phyloP scores from a whole-genome alignment of 441 rosid genomes.

The Syzygium malaccense region DNA sequence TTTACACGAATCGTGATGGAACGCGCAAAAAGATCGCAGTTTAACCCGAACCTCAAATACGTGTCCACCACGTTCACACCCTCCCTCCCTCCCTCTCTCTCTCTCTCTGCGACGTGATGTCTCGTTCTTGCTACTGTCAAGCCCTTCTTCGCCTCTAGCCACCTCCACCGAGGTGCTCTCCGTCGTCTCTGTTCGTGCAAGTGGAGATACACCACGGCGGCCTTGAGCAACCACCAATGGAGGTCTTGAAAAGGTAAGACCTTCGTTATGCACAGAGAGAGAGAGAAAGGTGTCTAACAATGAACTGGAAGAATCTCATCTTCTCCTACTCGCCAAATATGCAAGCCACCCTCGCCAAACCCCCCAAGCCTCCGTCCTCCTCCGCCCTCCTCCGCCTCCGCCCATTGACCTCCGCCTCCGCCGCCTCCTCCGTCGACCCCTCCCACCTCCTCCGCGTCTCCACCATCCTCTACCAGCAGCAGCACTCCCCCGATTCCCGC shows the following conservation, averaged over 20 bases:
- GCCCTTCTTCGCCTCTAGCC: neutral
- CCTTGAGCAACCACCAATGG: too few species aligned
- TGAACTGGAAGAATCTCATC: neutral
- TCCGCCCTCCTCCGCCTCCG: slow-evolving; percentile 1
- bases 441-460: slow-evolving; percentile 61
- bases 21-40: neutral
- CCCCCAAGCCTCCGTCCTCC: neutral
- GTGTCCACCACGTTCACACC: neutral
- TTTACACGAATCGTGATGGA: neutral
- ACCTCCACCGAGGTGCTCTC: neutral
- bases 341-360: neutral
- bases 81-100: neutral
- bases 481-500: slow-evolving; percentile 48
- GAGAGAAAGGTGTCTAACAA: neutral
- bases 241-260: too few species aligned
- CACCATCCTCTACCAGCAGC: slow-evolving; percentile 77
- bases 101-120: neutral
- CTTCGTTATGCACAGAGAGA: too few species aligned
- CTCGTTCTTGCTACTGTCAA: neutral
- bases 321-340: neutral
- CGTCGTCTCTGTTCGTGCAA: neutral
- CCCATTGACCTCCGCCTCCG: neutral
- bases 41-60: neutral
- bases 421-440: slow-evolving; percentile 28
- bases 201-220: too few species aligned